A percentile compares a stretch with the other conserved stretches of the same genome.
Evolutionary conservation across 805 yeast genomes (phyloP).

Genomic region (Candida pseudofarinosa): DNA sequence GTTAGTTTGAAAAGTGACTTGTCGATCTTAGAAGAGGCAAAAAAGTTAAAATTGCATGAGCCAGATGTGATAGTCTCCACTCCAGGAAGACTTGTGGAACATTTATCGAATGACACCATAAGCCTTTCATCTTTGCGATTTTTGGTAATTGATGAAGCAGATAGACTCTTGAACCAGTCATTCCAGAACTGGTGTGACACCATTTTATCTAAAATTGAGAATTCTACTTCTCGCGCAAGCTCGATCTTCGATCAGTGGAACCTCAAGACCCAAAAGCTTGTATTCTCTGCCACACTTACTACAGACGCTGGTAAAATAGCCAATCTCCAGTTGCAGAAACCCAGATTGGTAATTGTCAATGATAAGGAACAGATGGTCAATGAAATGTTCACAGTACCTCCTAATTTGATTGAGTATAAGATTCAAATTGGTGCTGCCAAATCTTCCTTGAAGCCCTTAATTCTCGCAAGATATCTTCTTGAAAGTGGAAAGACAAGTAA

Average conservation of each 20-base stretch:
- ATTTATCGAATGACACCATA: constrained; percentile 43
- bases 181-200: constrained; percentile 89
- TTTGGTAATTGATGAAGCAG: constrained; percentile 79
- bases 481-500: constrained; percentile 26
- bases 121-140: constrained; percentile 52
- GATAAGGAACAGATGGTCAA: constrained; percentile 42
- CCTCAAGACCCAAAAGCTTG: constrained; percentile 51
- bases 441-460: constrained; percentile 65
- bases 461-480: constrained; percentile 54
- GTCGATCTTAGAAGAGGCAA: constrained; percentile 60
- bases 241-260: constrained; percentile 31
- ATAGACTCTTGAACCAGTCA: constrained; percentile 75
- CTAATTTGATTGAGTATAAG: constrained; percentile 44
- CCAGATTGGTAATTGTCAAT: constrained; percentile 73
- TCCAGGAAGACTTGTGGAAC: constrained; percentile 84
- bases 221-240: constrained; percentile 1
- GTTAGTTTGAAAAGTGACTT: constrained; percentile 54
- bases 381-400: constrained; percentile 62
- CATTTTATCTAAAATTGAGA: constrained; percentile 38
- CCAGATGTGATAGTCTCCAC: constrained; percentile 73
- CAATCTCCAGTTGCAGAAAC: constrained; percentile 62
- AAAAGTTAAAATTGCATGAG: constrained; percentile 37
- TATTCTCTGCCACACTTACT: constrained; percentile 91
- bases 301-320: constrained; percentile 87
- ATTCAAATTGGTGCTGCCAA: constrained; percentile 35